Percentiles rank a stretch among this genome's conserved stretches.
phyloP scores from a whole-genome alignment of 257 asterid species.

The Nicotiana attenuata region DNA sequence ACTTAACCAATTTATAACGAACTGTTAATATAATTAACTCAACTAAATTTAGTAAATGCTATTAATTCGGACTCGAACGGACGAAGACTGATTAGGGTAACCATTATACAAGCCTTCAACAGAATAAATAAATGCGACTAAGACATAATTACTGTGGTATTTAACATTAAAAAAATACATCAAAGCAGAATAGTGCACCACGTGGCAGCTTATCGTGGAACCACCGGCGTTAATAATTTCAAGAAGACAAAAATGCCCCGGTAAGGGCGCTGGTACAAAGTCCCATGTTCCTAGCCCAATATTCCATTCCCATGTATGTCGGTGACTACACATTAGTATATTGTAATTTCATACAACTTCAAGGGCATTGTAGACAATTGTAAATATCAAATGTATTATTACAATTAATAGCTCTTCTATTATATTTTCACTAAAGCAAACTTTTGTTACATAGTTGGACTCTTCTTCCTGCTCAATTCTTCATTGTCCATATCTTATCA shows the following conservation, averaged over 20 bases:
- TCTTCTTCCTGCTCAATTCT: not conserved
- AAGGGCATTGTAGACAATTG: slow-evolving; percentile 20
- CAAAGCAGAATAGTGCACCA: not conserved
- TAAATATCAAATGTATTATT: not conserved
- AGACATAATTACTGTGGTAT: not conserved
- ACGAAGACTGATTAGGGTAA: not conserved
- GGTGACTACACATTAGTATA: slow-evolving; percentile 3
- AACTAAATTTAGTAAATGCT: not conserved
- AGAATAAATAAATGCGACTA: not conserved
- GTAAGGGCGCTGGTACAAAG: not conserved
- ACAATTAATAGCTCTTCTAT: not conserved
- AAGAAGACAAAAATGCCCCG: slow-evolving; percentile 18
- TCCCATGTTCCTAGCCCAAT: not conserved
- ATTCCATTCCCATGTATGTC: slow-evolving; percentile 17
- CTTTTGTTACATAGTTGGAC: not conserved
- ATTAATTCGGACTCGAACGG: not conserved
- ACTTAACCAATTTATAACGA: not conserved
- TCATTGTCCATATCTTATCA: not conserved
- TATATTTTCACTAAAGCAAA: not conserved
- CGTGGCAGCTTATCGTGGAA: slow-evolving; percentile 9
- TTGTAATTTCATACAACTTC: not conserved
- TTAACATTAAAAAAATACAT: not conserved
- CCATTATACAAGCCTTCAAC: not conserved
- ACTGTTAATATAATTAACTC: not conserved
- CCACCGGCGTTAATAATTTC: not conserved